Percentiles rank a stretch among this genome's conserved stretches.
Evolutionary conservation across 192 early-diverging fungal species (phyloP).

Genomic region (Rhizoclosmatium sp.): DNA sequence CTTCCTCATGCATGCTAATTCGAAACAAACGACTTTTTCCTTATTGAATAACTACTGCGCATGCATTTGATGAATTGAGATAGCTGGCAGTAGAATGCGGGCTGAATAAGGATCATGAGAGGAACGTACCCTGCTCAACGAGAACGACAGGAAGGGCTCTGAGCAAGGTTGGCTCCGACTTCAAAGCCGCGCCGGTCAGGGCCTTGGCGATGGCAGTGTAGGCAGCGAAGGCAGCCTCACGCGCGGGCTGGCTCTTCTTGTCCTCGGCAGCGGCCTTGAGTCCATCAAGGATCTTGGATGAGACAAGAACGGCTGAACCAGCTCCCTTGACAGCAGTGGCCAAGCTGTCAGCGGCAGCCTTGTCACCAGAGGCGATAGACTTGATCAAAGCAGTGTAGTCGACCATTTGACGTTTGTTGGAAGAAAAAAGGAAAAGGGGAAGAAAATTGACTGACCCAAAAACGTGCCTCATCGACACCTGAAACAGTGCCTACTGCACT

Average conservation of each 20-base stretch:
- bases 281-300: conserved; percentile 65
- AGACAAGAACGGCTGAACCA: conserved; percentile 62
- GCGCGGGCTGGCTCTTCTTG: conserved; percentile 74
- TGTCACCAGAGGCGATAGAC: too few relatives aligned
- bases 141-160: conserved; percentile 68
- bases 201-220: conserved; percentile 64
- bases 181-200: conserved; percentile 60
- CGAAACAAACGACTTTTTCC: too few relatives aligned
- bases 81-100: not conserved
- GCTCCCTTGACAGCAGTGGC: conserved; percentile 65
- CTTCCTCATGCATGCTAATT: too few relatives aligned
- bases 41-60: not conserved
- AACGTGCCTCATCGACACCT: not conserved
- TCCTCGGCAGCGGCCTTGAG: conserved; percentile 66
- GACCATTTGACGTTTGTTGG: conserved; percentile 11
- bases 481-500: not conserved
- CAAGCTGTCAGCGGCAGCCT: conserved; percentile 64
- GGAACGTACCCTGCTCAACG: conserved; percentile 50
- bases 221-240: conserved; percentile 69
- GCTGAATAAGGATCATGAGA: not conserved
- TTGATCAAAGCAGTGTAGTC: conserved; percentile 10
- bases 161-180: conserved; percentile 72
- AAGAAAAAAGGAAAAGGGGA: conserved; percentile 24
- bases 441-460: not conserved
- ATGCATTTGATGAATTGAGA: not conserved